Conservation (phyloP, 768 basidiomycete genomes). For the Auriscalpium vulgare region DNA sequence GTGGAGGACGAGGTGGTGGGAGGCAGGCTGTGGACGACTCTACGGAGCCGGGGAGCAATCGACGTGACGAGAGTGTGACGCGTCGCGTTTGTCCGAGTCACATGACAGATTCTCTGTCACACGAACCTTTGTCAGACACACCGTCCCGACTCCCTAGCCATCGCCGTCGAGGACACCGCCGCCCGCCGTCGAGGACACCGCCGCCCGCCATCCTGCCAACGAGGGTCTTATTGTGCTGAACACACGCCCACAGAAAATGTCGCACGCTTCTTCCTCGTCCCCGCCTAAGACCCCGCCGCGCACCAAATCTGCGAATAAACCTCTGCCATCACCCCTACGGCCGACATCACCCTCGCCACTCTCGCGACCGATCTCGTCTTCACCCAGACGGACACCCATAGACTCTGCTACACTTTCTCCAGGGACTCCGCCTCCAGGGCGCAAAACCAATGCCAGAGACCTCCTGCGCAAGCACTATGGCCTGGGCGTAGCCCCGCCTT, state of each 20-base stretch:
- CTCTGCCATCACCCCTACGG: conserved; percentile 9
- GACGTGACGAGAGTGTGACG: neutral
- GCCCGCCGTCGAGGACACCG: no score
- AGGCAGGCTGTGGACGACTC: neutral
- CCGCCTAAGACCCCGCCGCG: conserved; percentile 6
- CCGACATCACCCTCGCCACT: conserved; percentile 4
- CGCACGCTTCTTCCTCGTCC: neutral
- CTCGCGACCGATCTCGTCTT: neutral
- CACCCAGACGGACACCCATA: neutral
- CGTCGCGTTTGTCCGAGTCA: conserved; percentile 1
- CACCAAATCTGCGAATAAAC: conserved; percentile 6
- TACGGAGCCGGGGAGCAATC: neutral
- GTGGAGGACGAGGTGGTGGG: neutral
- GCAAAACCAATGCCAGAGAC: conserved; percentile 52
- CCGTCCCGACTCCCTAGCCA: no score
- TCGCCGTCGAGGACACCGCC: no score
- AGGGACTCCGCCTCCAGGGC: conserved; percentile 6
- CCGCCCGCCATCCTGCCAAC: no score
- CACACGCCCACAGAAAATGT: neutral
- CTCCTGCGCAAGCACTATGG: conserved; percentile 84
- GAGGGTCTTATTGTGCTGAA: neutral
- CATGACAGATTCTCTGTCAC: neutral
- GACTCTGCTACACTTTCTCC: neutral
- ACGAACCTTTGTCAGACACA: no score
- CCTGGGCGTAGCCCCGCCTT: conserved; percentile 65